Conservation (phyloP, 805 yeast genomes). For the Millerago galiae region DNA sequence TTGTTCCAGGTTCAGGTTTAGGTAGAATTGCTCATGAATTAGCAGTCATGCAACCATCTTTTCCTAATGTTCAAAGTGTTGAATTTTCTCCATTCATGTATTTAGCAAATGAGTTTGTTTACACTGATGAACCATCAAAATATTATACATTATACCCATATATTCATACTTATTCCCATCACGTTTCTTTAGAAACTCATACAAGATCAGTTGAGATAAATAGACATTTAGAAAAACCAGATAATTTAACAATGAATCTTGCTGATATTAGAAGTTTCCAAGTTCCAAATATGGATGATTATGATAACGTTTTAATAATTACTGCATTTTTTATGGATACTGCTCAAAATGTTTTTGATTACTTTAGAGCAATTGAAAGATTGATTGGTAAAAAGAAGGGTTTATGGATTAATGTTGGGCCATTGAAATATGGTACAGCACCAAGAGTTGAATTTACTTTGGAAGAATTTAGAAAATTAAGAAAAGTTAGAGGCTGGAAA, state of each 20-base stretch:
- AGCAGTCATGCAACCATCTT: conserved; percentile 30
- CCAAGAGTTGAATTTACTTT: conserved; percentile 67
- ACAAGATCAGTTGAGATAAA: conserved; percentile 33
- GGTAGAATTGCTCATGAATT: conserved; percentile 73
- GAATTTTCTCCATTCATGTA: conserved; percentile 78
- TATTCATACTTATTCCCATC: conserved; percentile 66
- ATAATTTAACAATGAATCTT: conserved; percentile 39
- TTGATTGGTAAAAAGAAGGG: conserved; percentile 41
- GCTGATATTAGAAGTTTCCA: conserved; percentile 62
- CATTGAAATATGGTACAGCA: conserved; percentile 85
- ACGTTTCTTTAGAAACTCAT: conserved; percentile 42
- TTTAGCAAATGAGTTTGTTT: conserved; percentile 55
- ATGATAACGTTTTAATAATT: conserved; percentile 48
- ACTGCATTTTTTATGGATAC: conserved; percentile 85
- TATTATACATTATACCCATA: conserved; percentile 37
- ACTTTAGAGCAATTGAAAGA: conserved; percentile 56
- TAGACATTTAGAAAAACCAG: conserved; percentile 33
- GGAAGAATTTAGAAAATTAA: conserved; percentile 56
- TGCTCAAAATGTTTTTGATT: conserved; percentile 77
- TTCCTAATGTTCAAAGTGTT: conserved; percentile 55
- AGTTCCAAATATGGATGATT: conserved; percentile 22
- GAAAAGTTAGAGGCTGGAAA: conserved; percentile 60
- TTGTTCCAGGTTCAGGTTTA: conserved; percentile 86
- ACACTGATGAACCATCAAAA: conserved; percentile 21
- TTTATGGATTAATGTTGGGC: conserved; percentile 88